Base-by-base conservation (phyloP, 805 yeast species). In the Diddensiella caesifluorescens region DNA sequence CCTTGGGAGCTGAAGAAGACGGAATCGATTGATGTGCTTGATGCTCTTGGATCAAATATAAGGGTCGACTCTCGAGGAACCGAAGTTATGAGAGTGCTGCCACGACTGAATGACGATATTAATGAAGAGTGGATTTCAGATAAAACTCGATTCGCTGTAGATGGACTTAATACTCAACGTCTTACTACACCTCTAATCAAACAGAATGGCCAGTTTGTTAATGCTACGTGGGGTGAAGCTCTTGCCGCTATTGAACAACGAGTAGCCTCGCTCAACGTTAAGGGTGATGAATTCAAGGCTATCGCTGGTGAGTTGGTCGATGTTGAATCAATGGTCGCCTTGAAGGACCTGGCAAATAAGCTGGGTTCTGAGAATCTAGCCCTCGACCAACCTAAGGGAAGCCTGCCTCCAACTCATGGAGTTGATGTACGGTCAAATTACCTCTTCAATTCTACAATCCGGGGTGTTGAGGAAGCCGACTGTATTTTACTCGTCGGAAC, bases 1-100 rank as follows among this genome's bases (percentile, higher is more conserved):
- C 95, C 95, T 22, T 85, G 95, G 95, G 95, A 85, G 66, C 74
- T 86, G 61, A 85, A 84, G 69, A 79, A 84, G 70, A 84, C 94
- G 36, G 95, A 85, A 64, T 73, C 90, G 39, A 74, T 85, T 54
- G 95, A 85, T 62, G 92, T 85, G 10, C 64, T 79, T 68, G 95
- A 85, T 63, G 95, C 79, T 18, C 61, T 85, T 27, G 95, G 95
- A 20, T 80, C 90, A 32, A 83, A 79, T 57, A 75, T 85, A 51
- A 74, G 95, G 61, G 87, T 85, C 41, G 95, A 85, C 63, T 77
- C 90, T 40, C 75, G 92, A 64, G 95, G 95, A 54, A 74, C 80
- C 56, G 89, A 83, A 63, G 92, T 85, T 35, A 79, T 85, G 84
- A 77, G 95, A 61, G 83, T 85, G 25, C 69, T 86, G 54, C 95